Percentiles rank a stretch among this genome's conserved stretches.
phyloP scores from a whole-genome alignment of 176 grass and related monocot genomes.

The Elaeis guineensis region DNA sequence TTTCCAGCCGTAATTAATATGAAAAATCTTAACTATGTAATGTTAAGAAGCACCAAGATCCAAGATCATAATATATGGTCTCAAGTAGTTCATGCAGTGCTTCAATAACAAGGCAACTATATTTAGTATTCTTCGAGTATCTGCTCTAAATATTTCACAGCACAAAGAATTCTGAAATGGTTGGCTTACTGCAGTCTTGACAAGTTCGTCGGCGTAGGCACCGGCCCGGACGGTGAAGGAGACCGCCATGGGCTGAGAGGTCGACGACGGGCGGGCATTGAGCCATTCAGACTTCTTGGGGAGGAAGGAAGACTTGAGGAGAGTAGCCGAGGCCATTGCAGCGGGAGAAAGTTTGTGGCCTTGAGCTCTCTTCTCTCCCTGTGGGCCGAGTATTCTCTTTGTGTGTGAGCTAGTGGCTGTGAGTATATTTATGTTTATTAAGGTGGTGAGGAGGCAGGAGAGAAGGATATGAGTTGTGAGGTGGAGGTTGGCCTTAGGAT shows the following conservation, averaged over 20 bases:
- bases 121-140: no score
- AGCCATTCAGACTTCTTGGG: constrained; percentile 87
- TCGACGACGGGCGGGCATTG: constrained; percentile 13
- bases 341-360: not conserved
- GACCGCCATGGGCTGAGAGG: constrained; percentile 40
- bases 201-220: constrained; percentile 72
- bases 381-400: constrained; percentile 18
- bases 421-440: constrained; percentile 42
- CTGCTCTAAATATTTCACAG: not conserved
- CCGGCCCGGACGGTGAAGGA: constrained; percentile 70
- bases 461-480: constrained; percentile 83
- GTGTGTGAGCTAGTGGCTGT: constrained; percentile 38
- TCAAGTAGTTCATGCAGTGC: no score
- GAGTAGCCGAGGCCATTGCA: constrained; percentile 79
- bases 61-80: no score
- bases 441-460: constrained; percentile 21
- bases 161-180: not conserved
- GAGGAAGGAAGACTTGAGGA: constrained; percentile 98
- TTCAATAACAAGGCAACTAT: no score
- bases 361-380: constrained; percentile 28
- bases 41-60: no score
- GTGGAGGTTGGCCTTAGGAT: constrained; percentile 46
- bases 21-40: no score
- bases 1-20: no score
- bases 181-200: constrained; percentile 75